Evolutionary conservation across 345 rosid species (phyloP), one percentile per base, ranked within the genome.

Genomic region (Gossypium mustelinum): DNA sequence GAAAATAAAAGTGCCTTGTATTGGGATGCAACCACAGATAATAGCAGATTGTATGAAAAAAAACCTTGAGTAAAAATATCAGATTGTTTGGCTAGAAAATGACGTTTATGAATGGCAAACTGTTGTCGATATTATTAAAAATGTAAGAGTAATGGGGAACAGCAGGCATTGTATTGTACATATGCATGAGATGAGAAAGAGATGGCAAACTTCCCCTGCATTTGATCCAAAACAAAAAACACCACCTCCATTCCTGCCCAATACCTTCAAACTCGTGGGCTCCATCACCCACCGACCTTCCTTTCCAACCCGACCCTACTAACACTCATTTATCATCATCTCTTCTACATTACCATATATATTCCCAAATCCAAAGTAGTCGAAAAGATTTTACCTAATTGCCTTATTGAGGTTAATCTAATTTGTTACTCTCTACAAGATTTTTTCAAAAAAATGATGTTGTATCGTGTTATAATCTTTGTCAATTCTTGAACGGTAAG

Each of bases 241-340:
- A 24, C 3, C 63, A 58, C 63, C 63, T 58, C 63, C 63, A 24
- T 68, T 48, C 48, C 22, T 68, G 22, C 44, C 44, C 72, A 48
- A 68, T 68, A 44, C 57, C 54, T 14, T 57, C 8, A 14, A 25
- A 13, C 22, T 48, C 14, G 29, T 54, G 73, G 73, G 73, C 48
- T 39, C 73, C 74, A 70, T 54, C 62, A 2, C 17, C 73, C 29
- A 43, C 45, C 12, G 3, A n/a, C 43, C 43, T 51, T 17, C 9
- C 51, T 3, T 61, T 2, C 12, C 0, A 9, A 17, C 20, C 45
- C 2, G 73, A 11, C 24, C 73, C 48, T 34, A 29, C 61, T 4
- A 9, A 11, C 25, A n/a, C 41, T 34, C 41, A 56, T 11, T 14
- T 0, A 51, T 51, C 56, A 5, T 51, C 56, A 51, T 14, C 56